Conservation (phyloP, 2,329 filamentous ascomycete genomes). For the Dactylonectria estremocensis region DNA sequence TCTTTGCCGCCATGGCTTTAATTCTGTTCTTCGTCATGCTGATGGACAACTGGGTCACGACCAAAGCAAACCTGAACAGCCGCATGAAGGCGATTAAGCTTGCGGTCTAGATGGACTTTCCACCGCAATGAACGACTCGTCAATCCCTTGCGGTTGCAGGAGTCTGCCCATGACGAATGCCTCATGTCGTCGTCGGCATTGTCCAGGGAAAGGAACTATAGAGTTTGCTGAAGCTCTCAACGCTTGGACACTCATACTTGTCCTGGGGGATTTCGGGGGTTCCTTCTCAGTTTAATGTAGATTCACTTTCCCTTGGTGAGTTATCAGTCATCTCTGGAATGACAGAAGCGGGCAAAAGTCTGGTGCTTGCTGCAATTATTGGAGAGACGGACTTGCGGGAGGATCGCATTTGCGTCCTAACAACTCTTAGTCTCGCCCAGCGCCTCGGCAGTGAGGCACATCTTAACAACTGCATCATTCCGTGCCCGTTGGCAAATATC, state of each 20-base stretch:
- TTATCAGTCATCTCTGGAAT: constrained; percentile 83
- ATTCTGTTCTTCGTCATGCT: neutral
- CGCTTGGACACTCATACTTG: no score
- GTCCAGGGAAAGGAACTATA: no score
- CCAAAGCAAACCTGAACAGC: neutral
- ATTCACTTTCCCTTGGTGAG: constrained; percentile 75
- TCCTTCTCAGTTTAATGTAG: no score
- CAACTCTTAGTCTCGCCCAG: constrained; percentile 64
- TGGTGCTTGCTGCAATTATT: constrained; percentile 80
- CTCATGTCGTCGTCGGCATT: no score
- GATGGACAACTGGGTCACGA: neutral
- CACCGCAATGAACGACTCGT: no score
- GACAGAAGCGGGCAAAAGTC: constrained; percentile 84
- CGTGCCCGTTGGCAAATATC: constrained; percentile 80
- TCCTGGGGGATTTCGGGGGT: no score
- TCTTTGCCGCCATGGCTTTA: neutral
- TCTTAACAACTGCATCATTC: constrained; percentile 77
- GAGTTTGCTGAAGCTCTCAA: no score
- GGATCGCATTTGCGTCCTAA: constrained; percentile 72
- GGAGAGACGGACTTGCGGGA: constrained; percentile 81
- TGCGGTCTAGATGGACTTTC: neutral
- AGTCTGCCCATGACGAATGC: no score
- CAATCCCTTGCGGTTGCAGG: no score
- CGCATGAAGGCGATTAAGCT: neutral
- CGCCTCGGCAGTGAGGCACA: constrained; percentile 76